phyloP scores from a whole-genome alignment of 345 rosid species.

The Aethionema arabicum region DNA sequence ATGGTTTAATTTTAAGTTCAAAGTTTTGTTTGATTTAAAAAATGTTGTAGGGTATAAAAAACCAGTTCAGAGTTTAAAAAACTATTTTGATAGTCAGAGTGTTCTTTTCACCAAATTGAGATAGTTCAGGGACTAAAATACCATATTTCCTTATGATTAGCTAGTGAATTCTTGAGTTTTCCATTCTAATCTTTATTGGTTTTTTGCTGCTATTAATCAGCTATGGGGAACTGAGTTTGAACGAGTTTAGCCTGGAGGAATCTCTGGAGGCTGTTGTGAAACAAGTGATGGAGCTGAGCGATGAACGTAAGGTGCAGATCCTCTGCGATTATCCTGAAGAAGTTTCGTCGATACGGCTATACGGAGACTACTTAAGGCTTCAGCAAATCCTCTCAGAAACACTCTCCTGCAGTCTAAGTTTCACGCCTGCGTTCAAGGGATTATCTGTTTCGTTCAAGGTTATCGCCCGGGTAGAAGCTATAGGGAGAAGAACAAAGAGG shows the following conservation, averaged over 20 bases:
- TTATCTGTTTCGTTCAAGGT: conserved; percentile 54
- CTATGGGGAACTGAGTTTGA: conserved; percentile 49
- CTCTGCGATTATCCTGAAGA: conserved; percentile 51
- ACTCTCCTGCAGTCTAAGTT: conserved; percentile 51
- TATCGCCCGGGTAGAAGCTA: conserved; percentile 45
- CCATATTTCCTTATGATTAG: not conserved
- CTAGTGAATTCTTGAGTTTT: conserved; percentile 3
- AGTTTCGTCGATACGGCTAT: conserved; percentile 50
- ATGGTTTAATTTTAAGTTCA: no score
- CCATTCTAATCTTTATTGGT: not conserved
- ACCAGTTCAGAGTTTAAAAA: no score
- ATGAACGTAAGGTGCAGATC: conserved; percentile 55
- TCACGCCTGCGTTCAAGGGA: conserved; percentile 57
- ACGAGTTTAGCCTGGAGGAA: conserved; percentile 65
- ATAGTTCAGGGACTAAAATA: no score
- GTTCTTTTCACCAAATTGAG: no score
- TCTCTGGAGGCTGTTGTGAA: conserved; percentile 54
- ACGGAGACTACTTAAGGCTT: conserved; percentile 73
- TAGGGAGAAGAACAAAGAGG: conserved; percentile 59
- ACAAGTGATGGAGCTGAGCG: conserved; percentile 61
- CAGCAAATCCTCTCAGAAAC: conserved; percentile 79
- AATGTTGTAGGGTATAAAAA: no score
- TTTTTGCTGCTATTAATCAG: conserved; percentile 41
- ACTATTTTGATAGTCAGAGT: no score
- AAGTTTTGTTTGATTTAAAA: no score